Evolutionary conservation across 305 asterid species (phyloP).

Genomic region (Fraxinus velutina): DNA sequence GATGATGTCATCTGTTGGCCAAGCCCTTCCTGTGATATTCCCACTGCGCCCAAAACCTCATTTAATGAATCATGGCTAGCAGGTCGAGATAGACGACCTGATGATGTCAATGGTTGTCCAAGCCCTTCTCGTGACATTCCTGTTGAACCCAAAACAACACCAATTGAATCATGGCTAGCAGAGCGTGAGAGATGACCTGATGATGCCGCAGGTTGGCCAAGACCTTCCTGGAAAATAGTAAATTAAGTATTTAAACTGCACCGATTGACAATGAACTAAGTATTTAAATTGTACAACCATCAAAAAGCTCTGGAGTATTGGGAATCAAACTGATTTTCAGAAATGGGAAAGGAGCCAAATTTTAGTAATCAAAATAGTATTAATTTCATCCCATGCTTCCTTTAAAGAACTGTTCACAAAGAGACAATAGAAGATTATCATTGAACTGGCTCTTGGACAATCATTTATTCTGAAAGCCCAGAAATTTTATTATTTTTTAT

Average conservation of each 20-base stretch:
- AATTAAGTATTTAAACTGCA: not conserved
- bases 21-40: conserved; percentile 58
- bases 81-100: conserved; percentile 40
- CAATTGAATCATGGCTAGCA: conserved; percentile 47
- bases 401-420: not conserved
- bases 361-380: not conserved
- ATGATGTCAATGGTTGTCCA: conserved; percentile 41
- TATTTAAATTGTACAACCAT: not conserved
- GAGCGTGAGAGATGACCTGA: conserved; percentile 41
- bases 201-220: conserved; percentile 41
- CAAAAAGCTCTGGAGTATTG: not conserved
- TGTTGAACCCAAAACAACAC: conserved; percentile 29
- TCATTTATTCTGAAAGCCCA: not conserved
- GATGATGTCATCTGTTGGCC: conserved; percentile 41
- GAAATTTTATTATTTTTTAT: not conserved
- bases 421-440: not conserved
- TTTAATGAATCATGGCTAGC: conserved; percentile 50
- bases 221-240: conserved; percentile 52
- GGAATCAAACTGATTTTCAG: not conserved
- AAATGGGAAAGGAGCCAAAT: not conserved
- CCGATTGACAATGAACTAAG: not conserved
- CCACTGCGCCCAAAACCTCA: conserved; percentile 28
- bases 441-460: not conserved
- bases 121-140: conserved; percentile 57
- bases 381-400: not conserved